Evolutionary conservation across 2,329 filamentous ascomycete species (phyloP), one percentile per base, ranked within the genome.

Genomic region (Aureobasidium vineae): DNA sequence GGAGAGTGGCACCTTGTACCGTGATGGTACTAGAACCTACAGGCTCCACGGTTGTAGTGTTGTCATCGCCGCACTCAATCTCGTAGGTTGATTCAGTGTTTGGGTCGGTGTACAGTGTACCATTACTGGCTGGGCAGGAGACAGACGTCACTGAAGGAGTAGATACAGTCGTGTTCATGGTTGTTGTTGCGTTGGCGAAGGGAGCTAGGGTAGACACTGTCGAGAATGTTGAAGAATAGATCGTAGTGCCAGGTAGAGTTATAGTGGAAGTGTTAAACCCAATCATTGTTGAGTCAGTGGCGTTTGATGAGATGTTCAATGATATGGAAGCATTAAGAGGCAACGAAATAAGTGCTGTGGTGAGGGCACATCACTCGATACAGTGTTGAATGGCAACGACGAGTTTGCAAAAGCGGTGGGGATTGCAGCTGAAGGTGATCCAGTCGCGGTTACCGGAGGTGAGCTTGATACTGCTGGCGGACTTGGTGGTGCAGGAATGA

Each of bases 111-210:
- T 61, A 61, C 1, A 49, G 5, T 1, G 56, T 60, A 2, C 26
- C 26, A n/a, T 60, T 60, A 19, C 41, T 60, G 15, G 56, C 28
- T 2, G 57, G 57, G n/a, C 57, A 61, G 1, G 41, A 61, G 5
- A 61, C 28, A 1, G 26, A 31, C 1, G 43, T 36, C 16, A 28
- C 2, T 23, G 56, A 13, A 21, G 38, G 26, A 16, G 28, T 47
- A 7, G 56, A n/a, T 2, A 36, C 1, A 3, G 56, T 60, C 8
- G 3, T 15, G 40, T 36, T 60, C 3, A 7, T 23, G 10, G 28
- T 21, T 0, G 19, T 11, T 33, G 57, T 61, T 5, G 28, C 28
- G n/a, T 61, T 61, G 3, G 57, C 31, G n/a, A 61, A 61, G 6
- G 57, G 57, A 43, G 57, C 57, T 2, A 11, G 13, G 7, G 56